These are phyloP conservation scores for Pseudonitzschia delicatissima DNA, from an alignment of 108 stramenopile genomes.

Conservation along the genomic window DNA sequence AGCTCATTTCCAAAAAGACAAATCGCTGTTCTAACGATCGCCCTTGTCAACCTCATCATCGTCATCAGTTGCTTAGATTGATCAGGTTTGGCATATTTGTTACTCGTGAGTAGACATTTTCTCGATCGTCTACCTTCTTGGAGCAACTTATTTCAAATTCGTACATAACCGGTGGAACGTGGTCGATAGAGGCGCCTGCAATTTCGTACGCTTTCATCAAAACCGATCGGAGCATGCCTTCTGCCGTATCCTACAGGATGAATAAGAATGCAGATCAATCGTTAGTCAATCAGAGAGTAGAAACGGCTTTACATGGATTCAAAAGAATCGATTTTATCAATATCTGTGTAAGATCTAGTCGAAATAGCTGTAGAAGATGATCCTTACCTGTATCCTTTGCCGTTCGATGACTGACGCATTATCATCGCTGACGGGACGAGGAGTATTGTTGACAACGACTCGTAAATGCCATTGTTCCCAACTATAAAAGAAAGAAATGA, in stretches of 20 bases:
- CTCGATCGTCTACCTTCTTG: conserved; percentile 77
- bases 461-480: conserved; percentile 87
- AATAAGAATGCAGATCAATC: neutral
- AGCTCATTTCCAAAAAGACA: too few species aligned
- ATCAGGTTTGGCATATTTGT: conserved; percentile 81
- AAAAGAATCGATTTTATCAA: neutral
- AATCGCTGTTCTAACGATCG: too few species aligned
- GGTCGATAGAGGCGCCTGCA: conserved; percentile 70
- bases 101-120: conserved; percentile 78
- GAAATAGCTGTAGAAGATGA: too few species aligned
- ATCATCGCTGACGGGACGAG: conserved; percentile 75
- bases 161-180: conserved; percentile 69
- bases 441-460: conserved; percentile 86
- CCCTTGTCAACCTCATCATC: too few species aligned
- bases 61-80: conserved; percentile 63
- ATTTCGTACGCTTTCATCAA: conserved; percentile 67
- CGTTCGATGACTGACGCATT: conserved; percentile 78
- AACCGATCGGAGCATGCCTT: conserved; percentile 79
- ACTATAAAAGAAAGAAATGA: conserved; percentile 19
- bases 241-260: conserved; percentile 62
- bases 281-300: neutral
- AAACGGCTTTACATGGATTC: neutral
- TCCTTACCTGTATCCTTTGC: conserved; percentile 72
- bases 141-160: conserved; percentile 80
- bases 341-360: too few species aligned